These are phyloP conservation scores for Suillus tomentosus DNA, from an alignment of 768 basidiomycete genomes.

Conservation along the genomic window DNA sequence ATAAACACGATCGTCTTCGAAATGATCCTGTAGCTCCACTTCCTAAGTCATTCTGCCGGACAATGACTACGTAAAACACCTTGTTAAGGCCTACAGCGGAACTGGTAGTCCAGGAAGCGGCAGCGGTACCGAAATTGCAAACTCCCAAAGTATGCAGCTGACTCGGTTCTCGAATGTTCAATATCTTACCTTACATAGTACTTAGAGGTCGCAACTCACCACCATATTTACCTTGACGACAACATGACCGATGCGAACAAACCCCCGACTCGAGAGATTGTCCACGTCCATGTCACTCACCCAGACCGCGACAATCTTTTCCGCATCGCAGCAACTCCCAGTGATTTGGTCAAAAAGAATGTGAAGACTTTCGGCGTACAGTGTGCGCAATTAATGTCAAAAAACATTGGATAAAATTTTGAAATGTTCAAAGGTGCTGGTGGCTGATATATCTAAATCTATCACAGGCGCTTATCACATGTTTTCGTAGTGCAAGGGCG, in stretches of 20 bases:
- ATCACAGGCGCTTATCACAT: neutral
- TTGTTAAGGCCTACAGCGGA: neutral
- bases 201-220: too few relatives aligned
- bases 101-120: neutral
- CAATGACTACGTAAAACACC: neutral
- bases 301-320: conserved; percentile 16
- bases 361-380: conserved; percentile 8
- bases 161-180: too few relatives aligned
- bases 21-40: too few relatives aligned
- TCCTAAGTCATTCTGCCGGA: too few relatives aligned
- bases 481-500: too few relatives aligned
- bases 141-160: neutral
- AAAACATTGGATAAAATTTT: conserved; percentile 12
- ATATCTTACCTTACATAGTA: neutral
- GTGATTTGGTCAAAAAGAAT: conserved; percentile 16
- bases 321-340: conserved; percentile 13
- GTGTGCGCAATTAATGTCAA: conserved; percentile 21
- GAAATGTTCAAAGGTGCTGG: conserved; percentile 18
- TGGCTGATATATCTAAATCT: neutral
- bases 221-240: neutral
- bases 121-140: neutral
- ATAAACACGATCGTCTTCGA: too few relatives aligned
- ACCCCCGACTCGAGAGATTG: neutral
- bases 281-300: conserved; percentile 15
- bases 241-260: neutral